Percentiles rank a stretch among this genome's conserved stretches.
Evolutionary conservation across 2,329 filamentous ascomycete species (phyloP).

Genomic region (Aureobasidium sp.): DNA sequence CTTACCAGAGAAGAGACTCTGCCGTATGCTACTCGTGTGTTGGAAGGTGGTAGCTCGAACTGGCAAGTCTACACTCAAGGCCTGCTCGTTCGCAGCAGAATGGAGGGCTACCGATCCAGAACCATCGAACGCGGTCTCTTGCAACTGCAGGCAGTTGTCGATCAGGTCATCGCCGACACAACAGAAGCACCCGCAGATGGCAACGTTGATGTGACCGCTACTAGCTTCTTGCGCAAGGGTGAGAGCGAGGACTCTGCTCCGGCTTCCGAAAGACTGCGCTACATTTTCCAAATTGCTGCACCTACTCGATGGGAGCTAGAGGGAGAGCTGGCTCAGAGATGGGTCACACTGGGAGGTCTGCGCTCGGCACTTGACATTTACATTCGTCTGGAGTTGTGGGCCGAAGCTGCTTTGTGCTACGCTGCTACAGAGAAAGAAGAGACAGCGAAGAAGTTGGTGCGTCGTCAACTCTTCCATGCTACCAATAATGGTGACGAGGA

Average conservation of each 20-base stretch:
- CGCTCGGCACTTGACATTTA: slow-evolving; percentile 93
- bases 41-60: slow-evolving; percentile 83
- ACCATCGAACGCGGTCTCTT: slow-evolving; percentile 85
- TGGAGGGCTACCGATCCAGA: slow-evolving; percentile 78
- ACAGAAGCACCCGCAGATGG: slow-evolving; percentile 29
- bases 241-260: slow-evolving; percentile 72
- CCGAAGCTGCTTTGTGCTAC: slow-evolving; percentile 86
- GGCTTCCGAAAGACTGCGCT: slow-evolving; percentile 66
- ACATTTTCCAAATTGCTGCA: slow-evolving; percentile 75
- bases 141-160: slow-evolving; percentile 89
- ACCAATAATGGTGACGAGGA: slow-evolving; percentile 38
- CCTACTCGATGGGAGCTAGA: slow-evolving; percentile 92
- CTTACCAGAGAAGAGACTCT: slow-evolving; percentile 89
- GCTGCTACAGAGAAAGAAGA: slow-evolving; percentile 73
- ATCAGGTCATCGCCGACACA: slow-evolving; percentile 89
- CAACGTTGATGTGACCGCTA: slow-evolving; percentile 42
- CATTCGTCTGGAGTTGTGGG: slow-evolving; percentile 86
- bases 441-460: slow-evolving; percentile 69
- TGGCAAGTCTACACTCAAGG: slow-evolving; percentile 98
- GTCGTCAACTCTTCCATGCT: slow-evolving; percentile 69
- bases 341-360: slow-evolving; percentile 81
- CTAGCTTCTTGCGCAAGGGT: slow-evolving; percentile 73
- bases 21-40: slow-evolving; percentile 81
- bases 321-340: slow-evolving; percentile 84
- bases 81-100: slow-evolving; percentile 77